Percentiles rank a stretch among this genome's conserved stretches.
phyloP scores from a whole-genome alignment of 768 basidiomycete genomes.

The Pleurotus pulmonarius region DNA sequence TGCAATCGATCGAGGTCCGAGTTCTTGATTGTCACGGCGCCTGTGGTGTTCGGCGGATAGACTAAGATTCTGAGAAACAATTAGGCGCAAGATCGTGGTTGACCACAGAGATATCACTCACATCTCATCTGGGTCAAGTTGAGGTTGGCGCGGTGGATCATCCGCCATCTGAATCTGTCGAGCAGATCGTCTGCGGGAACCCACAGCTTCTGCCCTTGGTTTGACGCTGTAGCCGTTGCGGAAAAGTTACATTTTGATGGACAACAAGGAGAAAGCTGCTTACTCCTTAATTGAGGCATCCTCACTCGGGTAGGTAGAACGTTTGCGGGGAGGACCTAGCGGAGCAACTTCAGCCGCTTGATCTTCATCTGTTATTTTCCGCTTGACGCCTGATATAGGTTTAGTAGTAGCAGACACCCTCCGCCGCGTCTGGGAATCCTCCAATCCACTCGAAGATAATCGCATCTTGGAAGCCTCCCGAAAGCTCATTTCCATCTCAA shows the following conservation, averaged over 20 bases:
- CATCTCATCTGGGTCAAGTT: constrained; percentile 62
- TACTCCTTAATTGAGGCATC: no score
- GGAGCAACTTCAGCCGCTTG: not conserved
- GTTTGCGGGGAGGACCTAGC: no score
- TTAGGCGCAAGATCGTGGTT: not conserved
- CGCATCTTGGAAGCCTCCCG: no score
- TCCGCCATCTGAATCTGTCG: constrained; percentile 27
- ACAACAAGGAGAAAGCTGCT: no score
- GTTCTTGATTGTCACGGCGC: constrained; percentile 78
- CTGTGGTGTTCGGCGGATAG: constrained; percentile 66
- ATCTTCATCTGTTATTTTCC: not conserved
- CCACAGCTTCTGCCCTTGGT: not conserved
- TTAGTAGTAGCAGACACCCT: not conserved
- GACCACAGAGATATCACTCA: constrained; percentile 25
- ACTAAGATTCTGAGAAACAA: constrained; percentile 57
- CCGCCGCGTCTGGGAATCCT: no score
- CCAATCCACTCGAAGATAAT: no score
- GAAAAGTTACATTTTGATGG: no score
- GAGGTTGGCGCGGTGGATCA: constrained; percentile 17
- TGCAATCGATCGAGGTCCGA: constrained; percentile 73
- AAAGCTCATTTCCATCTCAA: no score
- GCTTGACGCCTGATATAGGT: constrained; percentile 2
- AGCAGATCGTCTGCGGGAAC: constrained; percentile 28
- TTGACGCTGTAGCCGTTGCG: no score
- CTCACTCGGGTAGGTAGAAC: no score